Base-by-base conservation (phyloP, 768 basidiomycete species). In the Lentinula raphanica region DNA sequence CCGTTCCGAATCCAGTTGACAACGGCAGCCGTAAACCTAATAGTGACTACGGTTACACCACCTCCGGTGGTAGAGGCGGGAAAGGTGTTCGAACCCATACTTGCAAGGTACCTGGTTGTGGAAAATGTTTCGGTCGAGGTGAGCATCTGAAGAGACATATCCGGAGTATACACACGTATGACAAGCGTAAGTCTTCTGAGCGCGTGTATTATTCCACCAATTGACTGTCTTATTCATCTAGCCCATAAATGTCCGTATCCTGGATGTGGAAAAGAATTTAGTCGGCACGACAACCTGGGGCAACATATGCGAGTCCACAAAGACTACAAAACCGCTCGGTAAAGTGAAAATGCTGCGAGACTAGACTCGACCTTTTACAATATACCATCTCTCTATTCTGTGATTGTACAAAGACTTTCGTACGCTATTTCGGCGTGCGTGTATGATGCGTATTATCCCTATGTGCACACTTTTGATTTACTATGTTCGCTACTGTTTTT, bases 81-180 rank as follows among this genome's bases (percentile, higher is more conserved):
- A 68, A 70, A 63, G 72, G 68, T 63, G 76, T 67, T 66, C 77
- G 84, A 59, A 76, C 82, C 63, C 91, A 91, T 69, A 75, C 82
- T 49, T 94, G 92, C 75, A 80, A 81, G 59, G 91, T 94, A 27
- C 80, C 82, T 15, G 92, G 86, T 5, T 95, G 94, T 69, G 88
- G 87, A 42, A 94, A 94, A 73, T 89, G 86, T 64, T 95, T 96
- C 71, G 86, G 87, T 35, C 79, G 94, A 29, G 88, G 88, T 21
- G 94, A 96, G 71, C 94, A 96, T 69, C 73, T 96, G 62, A 94
- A 94, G 78, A 77, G 94, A 61, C 93, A 95, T 69, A 81, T 94
- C 39, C 74, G 91, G 63, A 88, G 87, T 66, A 92, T 95, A 55
- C 93, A 95, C 72, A 94, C 93, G 23, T 83, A 94, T 70, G 92